These are phyloP conservation scores for Tolypocladium tundrense DNA, from an alignment of 2,329 filamentous ascomycete species.

Conservation along the genomic window DNA sequence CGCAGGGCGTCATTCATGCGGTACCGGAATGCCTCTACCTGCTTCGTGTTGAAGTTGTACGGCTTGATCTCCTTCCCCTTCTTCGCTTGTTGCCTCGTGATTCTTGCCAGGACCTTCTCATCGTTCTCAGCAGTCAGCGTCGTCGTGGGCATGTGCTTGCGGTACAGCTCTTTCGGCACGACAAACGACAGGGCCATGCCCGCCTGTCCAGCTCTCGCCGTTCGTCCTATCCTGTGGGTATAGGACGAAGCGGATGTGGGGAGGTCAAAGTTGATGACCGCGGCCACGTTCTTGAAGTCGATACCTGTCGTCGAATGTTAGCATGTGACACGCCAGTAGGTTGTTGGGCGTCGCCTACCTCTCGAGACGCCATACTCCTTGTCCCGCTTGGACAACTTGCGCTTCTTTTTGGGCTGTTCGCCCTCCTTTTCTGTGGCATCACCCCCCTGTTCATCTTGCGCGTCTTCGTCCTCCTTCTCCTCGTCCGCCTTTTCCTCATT, in stretches of 20 bases:
- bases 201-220: constrained; percentile 78
- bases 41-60: constrained; percentile 90
- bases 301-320: constrained; percentile 33
- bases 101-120: constrained; percentile 72
- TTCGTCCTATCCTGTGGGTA: constrained; percentile 92
- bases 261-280: constrained; percentile 94
- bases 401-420: constrained; percentile 17
- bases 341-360: constrained; percentile 32
- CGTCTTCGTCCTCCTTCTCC: constrained; percentile 31
- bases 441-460: constrained; percentile 26
- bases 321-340: neutral
- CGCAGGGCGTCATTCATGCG: constrained; percentile 87
- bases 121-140: constrained; percentile 69
- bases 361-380: constrained; percentile 92
- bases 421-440: constrained; percentile 12
- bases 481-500: constrained; percentile 39
- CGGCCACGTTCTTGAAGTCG: constrained; percentile 91
- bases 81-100: constrained; percentile 68
- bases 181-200: constrained; percentile 97
- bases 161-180: constrained; percentile 68
- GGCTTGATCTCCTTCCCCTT: constrained; percentile 74
- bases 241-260: constrained; percentile 83
- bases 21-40: constrained; percentile 89
- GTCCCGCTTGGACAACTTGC: constrained; percentile 51
- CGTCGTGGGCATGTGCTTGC: constrained; percentile 82